phyloP scores from a whole-genome alignment of 2,329 filamentous ascomycete species.

The Fusarium sp. region DNA sequence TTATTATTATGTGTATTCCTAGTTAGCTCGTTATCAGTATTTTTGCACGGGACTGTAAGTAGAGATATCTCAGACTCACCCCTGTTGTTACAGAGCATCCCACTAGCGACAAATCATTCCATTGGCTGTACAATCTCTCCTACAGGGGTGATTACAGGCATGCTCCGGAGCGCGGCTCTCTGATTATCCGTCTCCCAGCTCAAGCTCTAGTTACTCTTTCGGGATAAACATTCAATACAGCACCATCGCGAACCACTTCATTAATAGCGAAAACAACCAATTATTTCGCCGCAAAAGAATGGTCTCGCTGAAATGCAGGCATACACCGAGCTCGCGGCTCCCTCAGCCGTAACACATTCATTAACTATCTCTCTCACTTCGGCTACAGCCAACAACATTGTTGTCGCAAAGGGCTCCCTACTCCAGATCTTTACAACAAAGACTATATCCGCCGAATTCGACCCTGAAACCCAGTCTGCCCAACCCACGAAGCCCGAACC shows the following conservation, averaged over 20 bases:
- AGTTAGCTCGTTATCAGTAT: not conserved
- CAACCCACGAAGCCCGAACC: conserved; percentile 58
- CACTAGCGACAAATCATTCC: not conserved
- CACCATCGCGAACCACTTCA: conserved; percentile 25
- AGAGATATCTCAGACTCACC: not conserved
- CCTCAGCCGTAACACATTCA: conserved; percentile 93
- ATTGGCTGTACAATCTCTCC: too few relatives aligned
- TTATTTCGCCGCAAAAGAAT: conserved; percentile 50
- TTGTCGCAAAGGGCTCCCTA: conserved; percentile 92
- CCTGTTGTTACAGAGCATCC: conserved; percentile 1
- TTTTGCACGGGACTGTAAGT: not conserved
- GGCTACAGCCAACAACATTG: conserved; percentile 81
- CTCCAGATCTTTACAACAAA: conserved; percentile 90
- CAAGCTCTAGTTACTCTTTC: conserved; percentile 39
- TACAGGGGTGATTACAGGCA: not conserved
- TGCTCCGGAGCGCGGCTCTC: conserved; percentile 21
- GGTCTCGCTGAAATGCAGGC: conserved; percentile 81
- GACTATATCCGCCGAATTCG: conserved; percentile 73
- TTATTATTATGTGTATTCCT: too few relatives aligned
- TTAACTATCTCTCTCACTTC: conserved; percentile 83
- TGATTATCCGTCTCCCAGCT: conserved; percentile 32
- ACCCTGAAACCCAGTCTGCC: conserved; percentile 57
- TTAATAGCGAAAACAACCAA: conserved; percentile 28
- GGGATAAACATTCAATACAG: conserved; percentile 37
- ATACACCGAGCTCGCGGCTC: conserved; percentile 95